These are phyloP conservation scores for Aspergillus ustus DNA, from an alignment of 2,329 filamentous ascomycete species.

Conservation along the genomic window DNA sequence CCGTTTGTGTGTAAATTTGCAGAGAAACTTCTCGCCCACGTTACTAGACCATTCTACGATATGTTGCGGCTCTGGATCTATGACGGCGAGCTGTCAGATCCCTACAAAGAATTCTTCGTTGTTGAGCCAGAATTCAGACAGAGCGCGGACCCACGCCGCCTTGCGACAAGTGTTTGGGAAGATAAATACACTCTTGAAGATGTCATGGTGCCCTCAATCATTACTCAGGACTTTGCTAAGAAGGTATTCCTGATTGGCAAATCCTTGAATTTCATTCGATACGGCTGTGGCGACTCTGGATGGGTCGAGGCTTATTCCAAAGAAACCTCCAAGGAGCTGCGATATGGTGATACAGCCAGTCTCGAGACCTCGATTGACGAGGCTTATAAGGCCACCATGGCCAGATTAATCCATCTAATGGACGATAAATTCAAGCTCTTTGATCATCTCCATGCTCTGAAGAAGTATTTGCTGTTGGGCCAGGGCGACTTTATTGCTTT, in stretches of 20 bases:
- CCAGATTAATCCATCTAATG: constrained; percentile 90
- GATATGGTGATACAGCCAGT: constrained; percentile 90
- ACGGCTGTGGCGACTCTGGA: constrained; percentile 88
- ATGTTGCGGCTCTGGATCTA: constrained; percentile 98
- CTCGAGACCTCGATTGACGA: constrained; percentile 94
- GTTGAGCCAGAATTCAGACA: constrained; percentile 71
- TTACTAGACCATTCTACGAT: constrained; percentile 94
- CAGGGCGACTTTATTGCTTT: constrained; percentile 97
- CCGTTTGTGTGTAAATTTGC: constrained; percentile 93
- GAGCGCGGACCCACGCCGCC: constrained; percentile 52
- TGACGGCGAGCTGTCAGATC: constrained; percentile 95
- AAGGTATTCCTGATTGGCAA: constrained; percentile 98
- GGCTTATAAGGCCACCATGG: constrained; percentile 98
- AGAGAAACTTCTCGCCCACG: constrained; percentile 80
- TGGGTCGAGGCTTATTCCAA: constrained; percentile 98
- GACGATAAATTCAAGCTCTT: constrained; percentile 93
- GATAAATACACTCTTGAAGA: constrained; percentile 90
- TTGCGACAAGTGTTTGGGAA: constrained; percentile 91
- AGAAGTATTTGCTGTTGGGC: constrained; percentile 91
- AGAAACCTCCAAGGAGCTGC: constrained; percentile 85
- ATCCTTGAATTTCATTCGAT: constrained; percentile 95
- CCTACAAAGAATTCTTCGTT: constrained; percentile 94
- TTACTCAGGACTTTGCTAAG: constrained; percentile 89
- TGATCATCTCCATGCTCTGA: constrained; percentile 86
- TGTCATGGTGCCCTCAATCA: constrained; percentile 89